These are phyloP conservation scores for Suhomyces canberraensis DNA, from an alignment of 805 yeast genomes.

Conservation along the genomic window DNA sequence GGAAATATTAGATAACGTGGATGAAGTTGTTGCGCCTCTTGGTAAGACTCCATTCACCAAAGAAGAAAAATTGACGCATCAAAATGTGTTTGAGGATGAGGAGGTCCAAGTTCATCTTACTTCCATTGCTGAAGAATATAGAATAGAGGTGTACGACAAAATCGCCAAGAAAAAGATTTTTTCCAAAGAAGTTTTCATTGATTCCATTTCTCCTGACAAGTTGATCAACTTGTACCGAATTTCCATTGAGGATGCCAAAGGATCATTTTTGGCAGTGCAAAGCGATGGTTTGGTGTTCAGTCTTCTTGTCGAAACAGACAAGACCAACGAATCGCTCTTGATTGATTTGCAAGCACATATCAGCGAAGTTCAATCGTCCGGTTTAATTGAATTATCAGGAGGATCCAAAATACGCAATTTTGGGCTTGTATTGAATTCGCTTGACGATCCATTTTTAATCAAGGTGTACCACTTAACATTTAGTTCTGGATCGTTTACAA, in stretches of 20 bases:
- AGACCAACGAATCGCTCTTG: neutral
- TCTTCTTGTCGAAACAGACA: neutral
- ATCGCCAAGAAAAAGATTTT: neutral
- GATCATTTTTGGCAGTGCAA: neutral
- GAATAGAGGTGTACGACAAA: neutral
- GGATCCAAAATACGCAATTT: neutral
- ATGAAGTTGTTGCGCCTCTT: neutral
- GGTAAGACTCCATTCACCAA: neutral
- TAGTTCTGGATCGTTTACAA: constrained; percentile 1
- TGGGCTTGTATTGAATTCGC: constrained; percentile 5
- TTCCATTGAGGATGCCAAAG: neutral
- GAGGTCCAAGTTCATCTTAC: neutral
- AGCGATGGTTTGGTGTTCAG: neutral
- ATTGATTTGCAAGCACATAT: neutral
- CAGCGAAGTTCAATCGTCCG: constrained; percentile 2
- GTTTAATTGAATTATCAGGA: neutral
- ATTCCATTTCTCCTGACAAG: neutral
- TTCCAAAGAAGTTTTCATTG: neutral
- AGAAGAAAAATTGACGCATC: constrained; percentile 1
- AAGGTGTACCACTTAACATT: constrained; percentile 4
- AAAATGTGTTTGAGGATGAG: neutral
- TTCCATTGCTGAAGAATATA: neutral
- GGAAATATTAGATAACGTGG: constrained; percentile 13
- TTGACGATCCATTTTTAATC: constrained; percentile 2
- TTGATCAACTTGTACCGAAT: neutral